A percentile compares a stretch with the other conserved stretches of the same genome.
These are phyloP conservation scores for Porpolomopsis calyptriformis DNA, from an alignment of 768 basidiomycete genomes.

Conservation along the genomic window DNA sequence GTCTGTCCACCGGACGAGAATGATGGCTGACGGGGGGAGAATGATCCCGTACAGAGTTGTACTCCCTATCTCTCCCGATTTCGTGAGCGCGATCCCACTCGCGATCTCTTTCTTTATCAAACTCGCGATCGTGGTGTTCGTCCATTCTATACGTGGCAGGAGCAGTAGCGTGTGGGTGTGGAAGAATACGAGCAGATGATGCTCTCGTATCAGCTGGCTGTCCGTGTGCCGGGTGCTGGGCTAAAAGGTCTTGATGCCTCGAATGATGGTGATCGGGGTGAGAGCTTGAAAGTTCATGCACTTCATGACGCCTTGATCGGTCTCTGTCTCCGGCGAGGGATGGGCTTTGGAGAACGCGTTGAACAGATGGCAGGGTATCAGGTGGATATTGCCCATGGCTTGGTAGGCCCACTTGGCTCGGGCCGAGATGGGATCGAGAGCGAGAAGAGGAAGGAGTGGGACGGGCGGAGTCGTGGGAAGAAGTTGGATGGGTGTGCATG, in stretches of 20 bases:
- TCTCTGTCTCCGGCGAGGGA: slow-evolving; percentile 32
- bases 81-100: slow-evolving; percentile 39
- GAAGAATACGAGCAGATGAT: slow-evolving; percentile 39
- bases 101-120: slow-evolving; percentile 29
- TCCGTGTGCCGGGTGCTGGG: slow-evolving; percentile 28
- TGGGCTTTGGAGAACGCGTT: slow-evolving; percentile 41
- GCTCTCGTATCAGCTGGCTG: slow-evolving; percentile 22
- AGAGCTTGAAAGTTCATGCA: slow-evolving; percentile 29
- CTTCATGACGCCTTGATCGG: slow-evolving; percentile 30
- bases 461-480: background rate
- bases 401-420: slow-evolving; percentile 31
- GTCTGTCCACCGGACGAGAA: slow-evolving; percentile 21
- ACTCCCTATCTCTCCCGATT: slow-evolving; percentile 23
- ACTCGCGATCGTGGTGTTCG: slow-evolving; percentile 40
- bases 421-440: slow-evolving; percentile 27
- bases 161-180: slow-evolving; percentile 28
- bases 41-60: slow-evolving; percentile 24
- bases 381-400: slow-evolving; percentile 32
- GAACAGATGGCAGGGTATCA: slow-evolving; percentile 34
- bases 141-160: slow-evolving; percentile 27
- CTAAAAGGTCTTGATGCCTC: slow-evolving; percentile 13
- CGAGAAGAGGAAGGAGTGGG: slow-evolving; percentile 19
- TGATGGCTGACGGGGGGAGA: slow-evolving; percentile 34
- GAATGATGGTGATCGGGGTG: slow-evolving; percentile 4
- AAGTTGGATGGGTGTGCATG: slow-evolving; percentile 19